These are phyloP conservation scores for Akanthomyces muscarius DNA, from an alignment of 2,329 filamentous ascomycete species.

Conservation along the genomic window DNA sequence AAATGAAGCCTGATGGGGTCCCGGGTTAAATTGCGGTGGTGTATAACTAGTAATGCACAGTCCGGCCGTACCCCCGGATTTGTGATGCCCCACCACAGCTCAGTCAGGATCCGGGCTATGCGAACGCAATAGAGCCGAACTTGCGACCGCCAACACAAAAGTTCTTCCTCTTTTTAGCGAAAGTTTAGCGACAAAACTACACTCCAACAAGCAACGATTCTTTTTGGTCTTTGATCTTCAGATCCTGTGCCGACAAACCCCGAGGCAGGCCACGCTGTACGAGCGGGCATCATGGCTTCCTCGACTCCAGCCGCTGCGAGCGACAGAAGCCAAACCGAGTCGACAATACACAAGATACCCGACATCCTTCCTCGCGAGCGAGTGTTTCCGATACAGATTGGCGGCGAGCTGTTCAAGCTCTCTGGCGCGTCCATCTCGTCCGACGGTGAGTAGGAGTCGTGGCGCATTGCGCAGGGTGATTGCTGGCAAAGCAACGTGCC, in stretches of 20 bases:
- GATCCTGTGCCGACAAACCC: not conserved
- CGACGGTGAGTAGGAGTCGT: constrained; percentile 52
- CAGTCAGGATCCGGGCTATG: not conserved
- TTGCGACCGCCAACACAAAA: not conserved
- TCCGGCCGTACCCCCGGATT: not conserved
- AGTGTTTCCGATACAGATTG: constrained; percentile 72
- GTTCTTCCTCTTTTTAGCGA: not conserved
- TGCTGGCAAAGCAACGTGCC: not conserved
- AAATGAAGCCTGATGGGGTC: too few relatives aligned
- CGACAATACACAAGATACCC: constrained; percentile 46
- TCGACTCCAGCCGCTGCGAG: constrained; percentile 1
- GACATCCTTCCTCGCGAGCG: constrained; percentile 63
- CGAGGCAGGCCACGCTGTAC: not conserved
- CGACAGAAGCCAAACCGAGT: constrained; percentile 21
- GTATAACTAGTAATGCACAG: too few relatives aligned
- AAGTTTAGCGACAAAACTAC: not conserved
- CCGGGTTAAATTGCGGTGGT: too few relatives aligned
- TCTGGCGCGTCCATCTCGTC: constrained; percentile 70
- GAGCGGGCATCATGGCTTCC: not conserved
- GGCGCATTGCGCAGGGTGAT: not conserved
- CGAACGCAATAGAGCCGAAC: not conserved
- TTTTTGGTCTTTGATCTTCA: not conserved
- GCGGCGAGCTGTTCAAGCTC: constrained; percentile 66
- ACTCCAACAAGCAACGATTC: not conserved
- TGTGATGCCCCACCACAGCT: not conserved